Evolutionary conservation across 2,329 filamentous ascomycete genomes (phyloP), one percentile per base, ranked within the genome.

Genomic region (Chaetothyriales sp.): DNA sequence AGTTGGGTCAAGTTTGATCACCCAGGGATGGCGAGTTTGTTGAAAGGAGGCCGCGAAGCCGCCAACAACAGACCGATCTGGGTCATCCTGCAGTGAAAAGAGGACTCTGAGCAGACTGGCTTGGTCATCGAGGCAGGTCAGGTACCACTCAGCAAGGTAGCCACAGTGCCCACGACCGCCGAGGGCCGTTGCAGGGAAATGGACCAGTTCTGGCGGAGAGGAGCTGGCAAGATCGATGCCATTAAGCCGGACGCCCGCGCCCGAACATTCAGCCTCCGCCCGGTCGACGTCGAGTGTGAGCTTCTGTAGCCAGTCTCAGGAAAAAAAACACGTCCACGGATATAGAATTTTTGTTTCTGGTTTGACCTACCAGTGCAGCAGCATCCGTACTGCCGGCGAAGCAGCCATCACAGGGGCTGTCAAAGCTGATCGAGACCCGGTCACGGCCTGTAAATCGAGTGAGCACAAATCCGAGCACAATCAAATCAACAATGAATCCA

Each of bases 41-140:
- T 60, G 62, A 49, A 64, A 64, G 1, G 63, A 65, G 42, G 62
- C 55, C 2, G 63, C 61, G 51, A 65, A 65, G n/a, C 64, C 64
- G n/a, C 46, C 19, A 25, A 49, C 43, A 15, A 49, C 46, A n/a
- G 51, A 45, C n/a, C 55, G 51, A 43, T 59, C 57, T 25, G 60
- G 54, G 43, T 53, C 57, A 22, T 49, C 50, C 20, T 58, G 55
- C 5, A 52, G 50, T 43, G 61, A 50, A 19, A 64, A 59, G 2
- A 57, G 57, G 48, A 65, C 54, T 12, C 61, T 61, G 42, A 65
- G 54, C 19, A 65, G 55, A 43, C 62, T 62, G 28, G 58, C 61
- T 49, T 60, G 54, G 22, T 55, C 57, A 28, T 60, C 53, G 44
- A 65, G 54, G 50, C 62, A 65, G 47, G 61, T 55, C 49, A 57